These are phyloP conservation scores for Mucor ambiguus DNA, from an alignment of 371 early-diverging fungal genomes.

Conservation along the genomic window DNA sequence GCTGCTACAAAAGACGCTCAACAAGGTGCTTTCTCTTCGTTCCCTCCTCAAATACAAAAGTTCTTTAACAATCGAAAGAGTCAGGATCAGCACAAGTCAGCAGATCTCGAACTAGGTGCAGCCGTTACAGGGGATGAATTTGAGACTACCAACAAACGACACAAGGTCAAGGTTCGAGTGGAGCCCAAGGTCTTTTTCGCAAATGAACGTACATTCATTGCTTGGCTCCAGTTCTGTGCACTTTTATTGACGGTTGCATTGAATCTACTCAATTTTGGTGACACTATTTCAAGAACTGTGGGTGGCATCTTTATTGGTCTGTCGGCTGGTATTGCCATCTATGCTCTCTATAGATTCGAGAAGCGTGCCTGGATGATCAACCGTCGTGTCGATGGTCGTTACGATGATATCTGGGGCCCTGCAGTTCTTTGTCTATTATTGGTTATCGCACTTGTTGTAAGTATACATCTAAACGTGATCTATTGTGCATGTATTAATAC, in stretches of 20 bases:
- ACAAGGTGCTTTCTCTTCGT: conserved; percentile 70
- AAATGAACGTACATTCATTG: conserved; percentile 97
- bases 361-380: conserved; percentile 78
- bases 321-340: conserved; percentile 74
- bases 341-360: conserved; percentile 87
- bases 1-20: conserved; percentile 54
- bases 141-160: conserved; percentile 3
- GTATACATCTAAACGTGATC: background rate
- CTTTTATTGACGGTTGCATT: conserved; percentile 72
- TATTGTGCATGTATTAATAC: background rate
- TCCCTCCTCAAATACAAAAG: conserved; percentile 75
- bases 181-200: conserved; percentile 99
- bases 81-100: conserved; percentile 82
- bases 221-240: conserved; percentile 85
- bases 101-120: conserved; percentile 50
- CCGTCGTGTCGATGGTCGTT: conserved; percentile 57
- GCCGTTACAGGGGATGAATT: conserved; percentile 26
- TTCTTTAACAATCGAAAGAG: conserved; percentile 71
- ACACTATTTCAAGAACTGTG: conserved; percentile 43
- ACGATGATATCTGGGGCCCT: conserved; percentile 70
- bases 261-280: conserved; percentile 78
- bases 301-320: conserved; percentile 66
- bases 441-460: conserved; percentile 50
- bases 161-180: conserved; percentile 69
- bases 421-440: conserved; percentile 81